Conservation (phyloP, 805 yeast genomes). For the Wickerhamiella siamensis region DNA sequence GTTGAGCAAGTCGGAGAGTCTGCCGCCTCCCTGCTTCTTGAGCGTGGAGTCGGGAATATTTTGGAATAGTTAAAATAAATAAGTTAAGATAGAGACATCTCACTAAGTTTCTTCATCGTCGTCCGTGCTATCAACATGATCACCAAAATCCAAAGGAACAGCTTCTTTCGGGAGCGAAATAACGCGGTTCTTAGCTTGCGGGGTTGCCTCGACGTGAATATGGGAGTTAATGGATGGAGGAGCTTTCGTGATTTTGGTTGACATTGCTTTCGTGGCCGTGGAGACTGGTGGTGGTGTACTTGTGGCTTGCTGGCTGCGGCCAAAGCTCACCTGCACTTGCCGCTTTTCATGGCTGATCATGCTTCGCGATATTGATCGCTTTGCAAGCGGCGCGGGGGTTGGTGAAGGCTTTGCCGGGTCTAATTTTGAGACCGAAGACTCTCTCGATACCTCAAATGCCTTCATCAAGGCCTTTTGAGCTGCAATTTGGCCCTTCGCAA, state of each 20-base stretch:
- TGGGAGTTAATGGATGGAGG: not conserved
- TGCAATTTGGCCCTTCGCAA: not conserved
- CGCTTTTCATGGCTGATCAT: conserved; percentile 2
- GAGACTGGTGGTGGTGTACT: not conserved
- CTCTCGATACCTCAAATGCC: conserved; percentile 3
- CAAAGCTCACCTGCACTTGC: conserved; percentile 6
- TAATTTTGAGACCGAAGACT: conserved; percentile 1
- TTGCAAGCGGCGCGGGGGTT: not conserved
- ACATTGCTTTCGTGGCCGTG: not conserved
- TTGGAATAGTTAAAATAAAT: conserved; percentile 4
- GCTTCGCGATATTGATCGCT: conserved; percentile 1
- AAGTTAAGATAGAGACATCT: conserved; percentile 1
- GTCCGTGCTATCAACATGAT: conserved; percentile 4
- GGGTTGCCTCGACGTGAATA: conserved; percentile 10
- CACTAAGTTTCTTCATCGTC: conserved; percentile 5
- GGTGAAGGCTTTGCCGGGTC: not conserved
- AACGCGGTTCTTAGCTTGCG: conserved; percentile 7
- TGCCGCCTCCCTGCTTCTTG: conserved; percentile 4
- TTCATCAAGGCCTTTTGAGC: not conserved
- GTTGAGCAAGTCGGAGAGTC: conserved; percentile 1
- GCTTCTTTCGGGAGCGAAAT: conserved; percentile 8
- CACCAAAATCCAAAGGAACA: conserved; percentile 5
- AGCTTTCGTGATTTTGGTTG: not conserved
- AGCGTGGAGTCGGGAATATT: conserved; percentile 9
- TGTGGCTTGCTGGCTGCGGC: not conserved